A percentile compares a stretch with the other conserved stretches of the same genome.
phyloP scores from a whole-genome alignment of 2,329 filamentous ascomycete species.

The Fusarium globosum region DNA sequence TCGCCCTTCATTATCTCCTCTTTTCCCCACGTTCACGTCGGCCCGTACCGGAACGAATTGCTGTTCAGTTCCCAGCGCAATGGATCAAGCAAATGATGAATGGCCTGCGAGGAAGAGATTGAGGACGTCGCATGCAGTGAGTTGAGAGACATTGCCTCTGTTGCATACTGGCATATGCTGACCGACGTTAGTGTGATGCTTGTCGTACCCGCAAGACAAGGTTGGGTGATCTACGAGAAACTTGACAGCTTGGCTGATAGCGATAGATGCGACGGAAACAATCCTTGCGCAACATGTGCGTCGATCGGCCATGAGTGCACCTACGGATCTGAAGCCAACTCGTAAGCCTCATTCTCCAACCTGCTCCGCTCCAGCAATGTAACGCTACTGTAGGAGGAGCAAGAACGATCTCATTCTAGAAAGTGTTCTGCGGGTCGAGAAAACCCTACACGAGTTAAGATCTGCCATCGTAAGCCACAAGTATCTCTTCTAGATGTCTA shows the following conservation, averaged over 20 bases:
- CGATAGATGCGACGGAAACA: slow-evolving; percentile 59
- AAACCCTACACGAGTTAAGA: slow-evolving; percentile 58
- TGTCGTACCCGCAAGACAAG: slow-evolving; percentile 61
- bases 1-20: slow-evolving; percentile 26
- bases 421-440: slow-evolving; percentile 60
- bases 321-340: slow-evolving; percentile 57
- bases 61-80: slow-evolving; percentile 21
- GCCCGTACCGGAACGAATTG: slow-evolving; percentile 49
- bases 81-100: slow-evolving; percentile 44
- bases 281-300: slow-evolving; percentile 56
- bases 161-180: not conserved
- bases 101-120: slow-evolving; percentile 54
- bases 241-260: slow-evolving; percentile 12
- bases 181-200: slow-evolving; percentile 55
- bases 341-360: slow-evolving; percentile 46
- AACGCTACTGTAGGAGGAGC: slow-evolving; percentile 51
- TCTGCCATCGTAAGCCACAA: slow-evolving; percentile 51
- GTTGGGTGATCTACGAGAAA: slow-evolving; percentile 42
- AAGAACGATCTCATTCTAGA: slow-evolving; percentile 65
- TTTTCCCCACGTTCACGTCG: slow-evolving; percentile 42
- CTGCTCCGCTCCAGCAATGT: not conserved
- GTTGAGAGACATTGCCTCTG: slow-evolving; percentile 11
- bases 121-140: slow-evolving; percentile 56
- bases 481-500: not conserved
- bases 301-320: slow-evolving; percentile 53